A percentile compares a stretch with the other conserved stretches of the same genome.
These are phyloP conservation scores for Tulasnella sp. DNA, from an alignment of 768 basidiomycete species.

Conservation along the genomic window DNA sequence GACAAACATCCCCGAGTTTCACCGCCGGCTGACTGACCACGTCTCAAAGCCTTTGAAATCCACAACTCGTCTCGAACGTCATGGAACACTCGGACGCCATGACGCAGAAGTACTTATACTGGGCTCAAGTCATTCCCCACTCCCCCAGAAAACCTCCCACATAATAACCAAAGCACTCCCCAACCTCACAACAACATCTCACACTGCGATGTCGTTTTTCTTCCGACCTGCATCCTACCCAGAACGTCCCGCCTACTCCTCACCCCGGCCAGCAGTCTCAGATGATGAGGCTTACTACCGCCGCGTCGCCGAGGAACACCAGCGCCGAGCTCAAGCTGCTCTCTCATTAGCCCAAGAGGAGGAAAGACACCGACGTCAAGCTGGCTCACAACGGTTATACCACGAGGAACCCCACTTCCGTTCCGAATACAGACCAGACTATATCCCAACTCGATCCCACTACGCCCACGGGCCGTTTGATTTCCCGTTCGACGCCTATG, in stretches of 20 bases:
- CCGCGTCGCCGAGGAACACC: not conserved
- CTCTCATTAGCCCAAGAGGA: constrained; percentile 7
- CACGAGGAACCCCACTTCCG: not conserved
- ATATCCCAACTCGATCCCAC: not conserved
- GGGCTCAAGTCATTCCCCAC: not conserved
- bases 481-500: not conserved
- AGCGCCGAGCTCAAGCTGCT: constrained; percentile 1
- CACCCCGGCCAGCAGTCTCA: not conserved
- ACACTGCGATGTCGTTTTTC: not conserved
- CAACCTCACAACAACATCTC: not conserved
- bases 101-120: not conserved
- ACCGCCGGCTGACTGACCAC: not conserved
- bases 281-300: not conserved
- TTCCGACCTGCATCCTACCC: not conserved
- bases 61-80: not conserved
- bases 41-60: not conserved
- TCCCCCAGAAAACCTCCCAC: not conserved
- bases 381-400: not conserved
- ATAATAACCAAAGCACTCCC: not conserved
- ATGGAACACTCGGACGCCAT: not conserved
- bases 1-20: not conserved
- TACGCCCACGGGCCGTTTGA: not conserved
- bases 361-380: not conserved
- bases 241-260: not conserved
- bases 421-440: not conserved